phyloP scores from a whole-genome alignment of 2,329 filamentous ascomycete genomes.

The Paracoccidioides brasiliensis region DNA sequence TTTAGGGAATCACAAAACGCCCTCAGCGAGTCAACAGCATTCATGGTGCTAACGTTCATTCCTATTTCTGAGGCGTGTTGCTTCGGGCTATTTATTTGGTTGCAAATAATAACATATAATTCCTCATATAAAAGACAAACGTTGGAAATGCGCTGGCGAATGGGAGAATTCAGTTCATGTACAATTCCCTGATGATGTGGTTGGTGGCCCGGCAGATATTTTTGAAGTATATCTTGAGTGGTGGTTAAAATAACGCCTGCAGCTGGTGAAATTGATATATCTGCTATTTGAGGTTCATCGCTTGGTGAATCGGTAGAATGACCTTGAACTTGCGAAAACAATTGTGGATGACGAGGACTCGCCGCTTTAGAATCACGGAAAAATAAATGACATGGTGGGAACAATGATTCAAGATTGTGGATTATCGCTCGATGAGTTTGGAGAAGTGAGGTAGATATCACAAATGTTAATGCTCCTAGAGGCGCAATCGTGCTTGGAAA shows the following conservation, averaged over 20 bases:
- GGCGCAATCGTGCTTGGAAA: background rate
- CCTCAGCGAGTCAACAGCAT: slow-evolving; percentile 12
- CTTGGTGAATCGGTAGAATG: slow-evolving; percentile 6
- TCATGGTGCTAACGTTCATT: slow-evolving; percentile 8
- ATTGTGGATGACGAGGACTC: background rate
- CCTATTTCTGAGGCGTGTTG: slow-evolving; percentile 11
- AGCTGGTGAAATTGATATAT: slow-evolving; percentile 57
- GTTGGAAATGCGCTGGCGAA: slow-evolving; percentile 43
- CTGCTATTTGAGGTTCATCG: slow-evolving; percentile 32
- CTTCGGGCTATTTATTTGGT: slow-evolving; percentile 5
- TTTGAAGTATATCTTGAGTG: slow-evolving; percentile 59
- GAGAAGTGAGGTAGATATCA: slow-evolving; percentile 17
- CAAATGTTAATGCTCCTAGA: slow-evolving; percentile 16
- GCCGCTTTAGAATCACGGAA: slow-evolving; percentile 14
- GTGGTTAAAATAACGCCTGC: slow-evolving; percentile 59
- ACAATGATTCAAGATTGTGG: slow-evolving; percentile 9
- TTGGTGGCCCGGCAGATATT: slow-evolving; percentile 50
- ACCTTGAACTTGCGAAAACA: slow-evolving; percentile 36
- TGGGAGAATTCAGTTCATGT: slow-evolving; percentile 22
- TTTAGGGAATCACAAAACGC: slow-evolving; percentile 17
- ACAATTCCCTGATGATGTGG: slow-evolving; percentile 4
- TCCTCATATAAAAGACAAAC: slow-evolving; percentile 51
- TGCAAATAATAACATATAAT: slow-evolving; percentile 54
- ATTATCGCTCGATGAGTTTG: slow-evolving; percentile 15
- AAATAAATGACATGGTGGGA: slow-evolving; percentile 7